Percentiles rank a stretch among this genome's conserved stretches.
Evolutionary conservation across 1,284 basidiomycete genomes (phyloP).

Genomic region (Tremellales sp.): DNA sequence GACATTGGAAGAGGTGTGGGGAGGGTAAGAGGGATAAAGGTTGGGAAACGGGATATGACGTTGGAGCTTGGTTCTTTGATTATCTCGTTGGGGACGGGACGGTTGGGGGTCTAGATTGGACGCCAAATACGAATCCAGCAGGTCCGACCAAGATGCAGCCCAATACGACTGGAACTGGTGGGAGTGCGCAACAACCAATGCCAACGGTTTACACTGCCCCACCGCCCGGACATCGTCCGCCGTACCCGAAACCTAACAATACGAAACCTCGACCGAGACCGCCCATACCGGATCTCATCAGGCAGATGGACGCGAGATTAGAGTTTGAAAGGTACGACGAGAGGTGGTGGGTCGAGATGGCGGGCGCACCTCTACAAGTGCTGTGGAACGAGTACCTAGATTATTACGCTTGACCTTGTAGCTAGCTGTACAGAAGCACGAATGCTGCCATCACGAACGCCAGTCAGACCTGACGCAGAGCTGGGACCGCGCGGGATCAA

Average conservation of each 20-base stretch:
- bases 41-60: constrained; percentile 34
- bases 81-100: constrained; percentile 22
- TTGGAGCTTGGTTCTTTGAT: constrained; percentile 29
- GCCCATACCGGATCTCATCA: constrained; percentile 28
- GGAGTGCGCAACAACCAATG: no score
- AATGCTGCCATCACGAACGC: neutral
- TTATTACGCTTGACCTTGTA: constrained; percentile 13
- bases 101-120: neutral
- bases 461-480: neutral
- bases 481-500: no score
- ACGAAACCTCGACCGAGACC: constrained; percentile 14
- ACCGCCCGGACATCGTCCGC: constrained; percentile 1
- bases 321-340: constrained; percentile 23
- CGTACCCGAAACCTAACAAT: neutral
- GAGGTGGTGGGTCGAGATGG: constrained; percentile 30
- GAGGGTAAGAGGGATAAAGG: constrained; percentile 23
- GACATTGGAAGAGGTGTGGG: constrained; percentile 31
- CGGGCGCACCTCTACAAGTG: constrained; percentile 19
- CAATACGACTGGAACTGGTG: no score
- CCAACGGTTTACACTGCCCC: constrained; percentile 13
- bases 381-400: constrained; percentile 31
- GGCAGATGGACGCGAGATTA: constrained; percentile 22
- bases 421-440: neutral
- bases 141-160: no score
- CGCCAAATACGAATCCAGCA: neutral